These are phyloP conservation scores for Calophaca sinica DNA, from an alignment of 306 rosid species.

Conservation along the genomic window DNA sequence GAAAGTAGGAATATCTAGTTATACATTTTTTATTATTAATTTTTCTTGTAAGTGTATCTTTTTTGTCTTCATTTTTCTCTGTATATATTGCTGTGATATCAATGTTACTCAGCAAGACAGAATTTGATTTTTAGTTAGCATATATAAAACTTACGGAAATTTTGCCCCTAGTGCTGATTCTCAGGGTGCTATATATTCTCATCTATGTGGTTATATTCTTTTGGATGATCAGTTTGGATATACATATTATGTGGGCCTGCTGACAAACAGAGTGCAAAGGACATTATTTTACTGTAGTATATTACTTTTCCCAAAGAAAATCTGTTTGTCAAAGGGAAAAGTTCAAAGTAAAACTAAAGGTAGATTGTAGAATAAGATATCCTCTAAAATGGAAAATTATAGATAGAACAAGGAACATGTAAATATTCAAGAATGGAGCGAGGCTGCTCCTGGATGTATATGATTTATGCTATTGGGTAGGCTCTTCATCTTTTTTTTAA, in stretches of 20 bases:
- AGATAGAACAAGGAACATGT: not conserved
- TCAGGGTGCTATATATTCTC: constrained; percentile 11
- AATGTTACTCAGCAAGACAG: not conserved
- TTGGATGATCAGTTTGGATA: constrained; percentile 8
- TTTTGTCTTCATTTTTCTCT: constrained; percentile 16
- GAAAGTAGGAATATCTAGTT: constrained; percentile 58
- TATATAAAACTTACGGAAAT: not conserved
- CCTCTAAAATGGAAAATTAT: not conserved
- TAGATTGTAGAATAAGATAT: not conserved
- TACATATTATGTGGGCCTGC: not conserved
- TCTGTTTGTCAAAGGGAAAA: not conserved
- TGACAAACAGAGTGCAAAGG: not conserved
- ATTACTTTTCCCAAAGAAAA: not conserved
- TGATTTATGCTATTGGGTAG: not conserved
- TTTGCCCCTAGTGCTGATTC: not conserved
- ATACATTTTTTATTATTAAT: not conserved
- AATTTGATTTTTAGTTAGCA: constrained; percentile 2
- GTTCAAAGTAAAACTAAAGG: not conserved
- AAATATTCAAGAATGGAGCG: not conserved
- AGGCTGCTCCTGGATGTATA: constrained; percentile 7
- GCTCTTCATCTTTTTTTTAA: not conserved
- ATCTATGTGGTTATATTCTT: not conserved
- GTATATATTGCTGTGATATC: not conserved
- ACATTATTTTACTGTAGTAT: not conserved
- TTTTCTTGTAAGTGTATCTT: not conserved